A percentile compares a stretch with the other conserved stretches of the same genome.
Evolutionary conservation across 768 basidiomycete genomes (phyloP).

Genomic region (Thelephora ganbajun): DNA sequence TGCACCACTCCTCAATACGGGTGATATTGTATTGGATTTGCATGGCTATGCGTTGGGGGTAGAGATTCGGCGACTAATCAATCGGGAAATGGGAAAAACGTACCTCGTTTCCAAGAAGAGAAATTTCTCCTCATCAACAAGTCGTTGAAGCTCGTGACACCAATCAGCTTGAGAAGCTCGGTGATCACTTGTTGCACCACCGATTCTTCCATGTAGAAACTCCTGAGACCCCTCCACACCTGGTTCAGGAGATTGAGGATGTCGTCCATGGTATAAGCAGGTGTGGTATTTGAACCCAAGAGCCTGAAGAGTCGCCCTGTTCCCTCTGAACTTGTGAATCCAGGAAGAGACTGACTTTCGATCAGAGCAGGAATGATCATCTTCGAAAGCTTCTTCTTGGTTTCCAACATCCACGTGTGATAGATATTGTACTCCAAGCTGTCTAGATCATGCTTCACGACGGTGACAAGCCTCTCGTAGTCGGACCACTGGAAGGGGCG

Average conservation of each 20-base stretch:
- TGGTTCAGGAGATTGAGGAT: slow-evolving; percentile 94
- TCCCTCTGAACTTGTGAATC: slow-evolving; percentile 92
- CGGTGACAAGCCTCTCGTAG: slow-evolving; percentile 92
- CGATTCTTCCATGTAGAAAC: slow-evolving; percentile 95
- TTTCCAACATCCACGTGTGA: slow-evolving; percentile 98
- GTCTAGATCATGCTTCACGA: slow-evolving; percentile 97
- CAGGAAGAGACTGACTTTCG: slow-evolving; percentile 94
- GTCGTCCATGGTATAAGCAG: slow-evolving; percentile 97
- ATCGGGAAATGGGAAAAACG: slow-evolving; percentile 11
- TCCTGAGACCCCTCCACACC: slow-evolving; percentile 96
- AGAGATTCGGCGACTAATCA: not conserved
- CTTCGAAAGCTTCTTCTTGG: slow-evolving; percentile 89
- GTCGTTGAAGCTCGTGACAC: slow-evolving; percentile 96
- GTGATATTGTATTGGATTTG: slow-evolving; percentile 99
- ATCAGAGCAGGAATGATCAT: slow-evolving; percentile 99
- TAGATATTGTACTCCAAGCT: slow-evolving; percentile 99
- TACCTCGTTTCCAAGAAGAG: slow-evolving; percentile 98
- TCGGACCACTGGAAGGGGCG: slow-evolving; percentile 94
- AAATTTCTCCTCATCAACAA: slow-evolving; percentile 97
- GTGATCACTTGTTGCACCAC: slow-evolving; percentile 93
- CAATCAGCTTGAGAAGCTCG: slow-evolving; percentile 89
- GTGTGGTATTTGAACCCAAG: slow-evolving; percentile 70
- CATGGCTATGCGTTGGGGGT: slow-evolving; percentile 56
- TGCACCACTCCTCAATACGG: slow-evolving; percentile 97
- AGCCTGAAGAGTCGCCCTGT: slow-evolving; percentile 88